Percentiles rank a stretch among this genome's conserved stretches.
Conservation (phyloP, 768 basidiomycete genomes). For the Boletus barrowsii region DNA sequence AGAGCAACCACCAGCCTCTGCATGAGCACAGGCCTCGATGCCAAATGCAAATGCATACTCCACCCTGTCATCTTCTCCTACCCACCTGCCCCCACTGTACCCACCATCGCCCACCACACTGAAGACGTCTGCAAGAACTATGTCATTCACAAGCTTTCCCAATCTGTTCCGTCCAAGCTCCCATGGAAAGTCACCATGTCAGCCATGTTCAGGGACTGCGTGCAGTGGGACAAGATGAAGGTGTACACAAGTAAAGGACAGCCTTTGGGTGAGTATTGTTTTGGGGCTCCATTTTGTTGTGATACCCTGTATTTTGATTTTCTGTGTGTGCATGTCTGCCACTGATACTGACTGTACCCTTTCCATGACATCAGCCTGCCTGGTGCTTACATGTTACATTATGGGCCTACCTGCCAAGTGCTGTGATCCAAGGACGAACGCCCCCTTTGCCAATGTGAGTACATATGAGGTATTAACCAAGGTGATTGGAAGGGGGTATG, state of each 20-base stretch:
- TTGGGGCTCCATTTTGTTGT: neutral
- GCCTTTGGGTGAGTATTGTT: slow-evolving; percentile 50
- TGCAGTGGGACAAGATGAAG: slow-evolving; percentile 71
- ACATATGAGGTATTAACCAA: slow-evolving; percentile 65
- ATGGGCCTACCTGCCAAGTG: slow-evolving; percentile 79
- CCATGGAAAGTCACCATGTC: slow-evolving; percentile 72
- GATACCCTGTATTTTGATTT: neutral
- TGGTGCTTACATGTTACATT: slow-evolving; percentile 64
- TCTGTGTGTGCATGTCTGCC: no score
- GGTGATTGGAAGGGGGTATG: slow-evolving; percentile 63
- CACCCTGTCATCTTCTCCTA: slow-evolving; percentile 10
- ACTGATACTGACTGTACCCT: neutral
- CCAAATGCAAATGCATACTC: neutral
- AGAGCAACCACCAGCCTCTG: neutral
- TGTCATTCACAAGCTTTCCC: slow-evolving; percentile 59
- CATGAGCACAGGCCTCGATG: neutral
- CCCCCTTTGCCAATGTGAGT: slow-evolving; percentile 69
- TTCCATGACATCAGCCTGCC: slow-evolving; percentile 43
- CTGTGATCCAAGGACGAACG: slow-evolving; percentile 72
- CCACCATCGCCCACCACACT: slow-evolving; percentile 30
- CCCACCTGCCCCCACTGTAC: slow-evolving; percentile 5
- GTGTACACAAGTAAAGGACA: slow-evolving; percentile 65
- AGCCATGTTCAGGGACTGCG: slow-evolving; percentile 83
- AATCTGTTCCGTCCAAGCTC: slow-evolving; percentile 47
- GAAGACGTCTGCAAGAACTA: slow-evolving; percentile 67